Conservation (phyloP, 202 grass and related monocot species). For the Setaria viridis region DNA sequence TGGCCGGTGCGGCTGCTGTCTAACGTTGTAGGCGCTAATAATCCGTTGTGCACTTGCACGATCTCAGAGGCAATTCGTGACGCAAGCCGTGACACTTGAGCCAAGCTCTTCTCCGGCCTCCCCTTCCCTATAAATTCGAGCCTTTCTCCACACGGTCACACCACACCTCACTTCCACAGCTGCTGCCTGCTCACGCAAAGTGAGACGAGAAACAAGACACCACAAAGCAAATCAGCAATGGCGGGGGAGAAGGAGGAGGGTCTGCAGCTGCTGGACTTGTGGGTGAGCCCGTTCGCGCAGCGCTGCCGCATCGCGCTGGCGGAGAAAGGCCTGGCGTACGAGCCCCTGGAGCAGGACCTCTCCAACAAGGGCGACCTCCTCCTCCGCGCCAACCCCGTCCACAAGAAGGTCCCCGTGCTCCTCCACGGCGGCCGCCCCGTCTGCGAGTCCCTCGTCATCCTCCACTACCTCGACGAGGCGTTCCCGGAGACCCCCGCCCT, state of each 20-base stretch:
- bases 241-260: neutral
- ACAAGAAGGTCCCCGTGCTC: neutral
- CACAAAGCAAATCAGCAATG: neutral
- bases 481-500: neutral
- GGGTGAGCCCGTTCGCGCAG: constrained; percentile 7
- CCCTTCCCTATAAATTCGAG: too few relatives aligned
- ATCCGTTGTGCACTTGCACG: too few relatives aligned
- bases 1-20: too few relatives aligned
- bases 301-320: constrained; percentile 4
- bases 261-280: constrained; percentile 3
- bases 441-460: constrained; percentile 23
- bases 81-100: too few relatives aligned
- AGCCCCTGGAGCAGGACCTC: neutral
- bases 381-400: neutral
- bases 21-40: too few relatives aligned
- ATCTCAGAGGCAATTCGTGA: too few relatives aligned
- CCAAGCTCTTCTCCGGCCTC: too few relatives aligned
- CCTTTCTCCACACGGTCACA: too few relatives aligned
- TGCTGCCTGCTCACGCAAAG: too few relatives aligned
- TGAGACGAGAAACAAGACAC: neutral
- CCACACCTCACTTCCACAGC: too few relatives aligned
- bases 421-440: neutral
- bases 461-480: constrained; percentile 17
- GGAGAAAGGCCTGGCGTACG: neutral
- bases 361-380: constrained; percentile 8